Evolutionary conservation across 805 yeast genomes (phyloP), one percentile per base, ranked within the genome.

Genomic region (Ogataea thermomethanolica): DNA sequence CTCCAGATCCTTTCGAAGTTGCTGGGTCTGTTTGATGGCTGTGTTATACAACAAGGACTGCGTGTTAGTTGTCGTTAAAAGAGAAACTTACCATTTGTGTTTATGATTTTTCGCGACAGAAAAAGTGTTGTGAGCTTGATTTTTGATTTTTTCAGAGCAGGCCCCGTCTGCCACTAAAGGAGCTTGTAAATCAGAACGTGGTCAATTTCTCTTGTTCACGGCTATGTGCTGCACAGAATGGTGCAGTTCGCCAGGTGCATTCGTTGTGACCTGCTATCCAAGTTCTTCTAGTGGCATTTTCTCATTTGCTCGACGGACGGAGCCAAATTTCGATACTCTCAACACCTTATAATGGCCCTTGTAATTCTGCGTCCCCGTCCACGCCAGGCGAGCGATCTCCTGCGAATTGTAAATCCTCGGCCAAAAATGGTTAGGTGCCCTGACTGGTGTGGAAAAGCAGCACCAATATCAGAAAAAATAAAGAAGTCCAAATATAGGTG

Each of bases 1-100:
- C 13, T 74, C 69, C 35, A 91, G 64, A 52, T 89, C 96, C 45
- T 76, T 75, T 43, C 79, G 75, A 37, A 91, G 65, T 21, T 80
- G 71, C 53, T 78, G 86, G 23, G 88, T 78, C 62, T 90, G 96
- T 61, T 87, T 88, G 39, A 84, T 71, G 7, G 95, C 96, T 61
- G 87, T 95, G 65, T 87, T 91, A 66, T 83, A 88, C 37, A 90
- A 70, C 21, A 95, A 81, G 65, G 89, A 90, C 98, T 73, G 36
- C 12, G 8, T 12, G 31, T 39, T 27, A 35, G 46, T 34, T 6
- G 25, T 10, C 17, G 13, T 7, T 8, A 9, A n/a, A 20, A 11
- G n/a, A 17, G 14, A 25, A 10, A 38, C 42, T 38, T 38, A 38
- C 42, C 42, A 38, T 38, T 15, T 7, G 42, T 26, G 33, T 33